phyloP scores from a whole-genome alignment of 129 eudicot genomes.

The Apium graveolens region DNA sequence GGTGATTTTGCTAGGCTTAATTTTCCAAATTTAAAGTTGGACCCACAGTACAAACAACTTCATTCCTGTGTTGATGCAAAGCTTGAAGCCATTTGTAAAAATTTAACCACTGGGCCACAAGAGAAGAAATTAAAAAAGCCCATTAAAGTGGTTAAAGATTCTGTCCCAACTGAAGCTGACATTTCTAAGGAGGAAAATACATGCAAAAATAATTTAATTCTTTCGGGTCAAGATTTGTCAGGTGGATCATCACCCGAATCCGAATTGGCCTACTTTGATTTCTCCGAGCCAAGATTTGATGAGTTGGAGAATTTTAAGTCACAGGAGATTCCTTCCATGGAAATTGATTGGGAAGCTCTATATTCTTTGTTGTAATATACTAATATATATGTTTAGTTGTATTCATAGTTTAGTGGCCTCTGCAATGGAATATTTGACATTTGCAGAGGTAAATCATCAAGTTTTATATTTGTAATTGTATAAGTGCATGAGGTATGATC shows the following conservation, averaged over 20 bases:
- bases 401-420: neutral
- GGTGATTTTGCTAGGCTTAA: neutral
- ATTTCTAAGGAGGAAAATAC: neutral
- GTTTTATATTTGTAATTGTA: neutral
- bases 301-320: slow-evolving; percentile 2
- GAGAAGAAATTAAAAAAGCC: neutral
- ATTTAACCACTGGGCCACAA: neutral
- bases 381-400: neutral
- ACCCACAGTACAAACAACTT: neutral
- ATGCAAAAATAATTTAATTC: neutral
- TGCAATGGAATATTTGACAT: neutral
- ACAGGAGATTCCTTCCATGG: slow-evolving; percentile 5
- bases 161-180: neutral
- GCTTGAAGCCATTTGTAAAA: neutral
- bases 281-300: neutral
- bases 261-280: neutral
- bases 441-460: neutral
- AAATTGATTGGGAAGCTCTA: slow-evolving; percentile 3
- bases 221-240: neutral
- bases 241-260: neutral
- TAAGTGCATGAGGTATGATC: neutral
- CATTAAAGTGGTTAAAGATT: neutral
- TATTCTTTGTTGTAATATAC: neutral
- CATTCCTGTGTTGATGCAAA: neutral
- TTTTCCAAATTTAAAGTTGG: neutral